Conservation (phyloP, 805 yeast species). For the Candida silvatica region DNA sequence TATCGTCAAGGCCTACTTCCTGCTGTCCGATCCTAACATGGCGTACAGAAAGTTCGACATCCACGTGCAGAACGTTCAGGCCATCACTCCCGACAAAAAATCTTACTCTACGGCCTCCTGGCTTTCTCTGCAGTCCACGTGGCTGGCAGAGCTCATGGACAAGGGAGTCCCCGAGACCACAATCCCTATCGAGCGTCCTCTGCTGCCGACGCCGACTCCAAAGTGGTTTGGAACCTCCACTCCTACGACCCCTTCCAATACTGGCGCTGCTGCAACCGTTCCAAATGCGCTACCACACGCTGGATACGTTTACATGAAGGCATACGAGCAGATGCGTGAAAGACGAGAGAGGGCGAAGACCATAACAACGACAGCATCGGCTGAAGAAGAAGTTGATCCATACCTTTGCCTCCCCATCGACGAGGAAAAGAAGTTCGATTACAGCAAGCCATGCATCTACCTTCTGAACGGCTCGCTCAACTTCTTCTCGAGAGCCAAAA, state of each 20-base stretch:
- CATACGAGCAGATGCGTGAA: conserved; percentile 24
- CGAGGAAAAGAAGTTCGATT: conserved; percentile 15
- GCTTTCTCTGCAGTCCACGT: conserved; percentile 54
- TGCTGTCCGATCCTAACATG: conserved; percentile 45
- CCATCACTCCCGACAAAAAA: conserved; percentile 20
- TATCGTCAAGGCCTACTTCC: conserved; percentile 51
- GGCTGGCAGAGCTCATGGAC: conserved; percentile 53
- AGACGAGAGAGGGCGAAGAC: background rate
- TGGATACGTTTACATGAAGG: conserved; percentile 33
- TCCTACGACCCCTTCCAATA: background rate
- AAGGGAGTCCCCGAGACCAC: conserved; percentile 35
- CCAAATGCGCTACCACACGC: conserved; percentile 28
- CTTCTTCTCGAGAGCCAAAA: conserved; percentile 27
- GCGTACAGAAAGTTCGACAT: conserved; percentile 58
- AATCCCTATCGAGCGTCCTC: conserved; percentile 28
- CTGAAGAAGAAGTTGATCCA: conserved; percentile 11
- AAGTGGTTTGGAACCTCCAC: conserved; percentile 12
- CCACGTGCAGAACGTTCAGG: conserved; percentile 48
- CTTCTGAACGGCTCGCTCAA: conserved; percentile 29
- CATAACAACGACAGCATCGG: no score
- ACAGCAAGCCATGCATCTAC: conserved; percentile 11
- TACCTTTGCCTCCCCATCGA: conserved; percentile 20
- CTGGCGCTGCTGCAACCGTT: background rate
- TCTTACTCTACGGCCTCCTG: conserved; percentile 34
- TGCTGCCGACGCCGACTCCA: conserved; percentile 23